Percentiles rank a stretch among this genome's conserved stretches.
Evolutionary conservation across 768 basidiomycete species (phyloP).

Genomic region (Pisolithus microcarpus): DNA sequence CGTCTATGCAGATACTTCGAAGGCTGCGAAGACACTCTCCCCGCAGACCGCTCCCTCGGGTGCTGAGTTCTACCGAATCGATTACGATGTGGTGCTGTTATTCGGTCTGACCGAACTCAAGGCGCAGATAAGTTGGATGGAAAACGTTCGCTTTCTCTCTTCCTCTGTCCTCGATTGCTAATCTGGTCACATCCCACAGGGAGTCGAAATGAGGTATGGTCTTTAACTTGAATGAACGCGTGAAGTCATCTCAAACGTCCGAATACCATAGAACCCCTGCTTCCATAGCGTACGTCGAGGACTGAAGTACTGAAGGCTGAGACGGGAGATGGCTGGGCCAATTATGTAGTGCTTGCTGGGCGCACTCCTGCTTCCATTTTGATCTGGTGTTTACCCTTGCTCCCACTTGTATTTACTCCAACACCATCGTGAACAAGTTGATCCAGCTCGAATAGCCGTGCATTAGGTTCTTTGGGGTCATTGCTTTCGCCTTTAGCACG

Average conservation of each 20-base stretch:
- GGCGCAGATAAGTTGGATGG: conserved; percentile 38
- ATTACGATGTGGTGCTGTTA: conserved; percentile 30
- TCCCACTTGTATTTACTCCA: too few relatives aligned
- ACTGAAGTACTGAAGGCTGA: background rate
- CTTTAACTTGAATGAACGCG: background rate
- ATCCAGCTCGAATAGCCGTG: conserved; percentile 52
- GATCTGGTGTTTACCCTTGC: too few relatives aligned
- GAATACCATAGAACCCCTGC: conserved; percentile 14
- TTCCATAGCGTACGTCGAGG: conserved; percentile 15
- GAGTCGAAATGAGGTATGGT: conserved; percentile 8
- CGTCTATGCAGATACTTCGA: conserved; percentile 8
- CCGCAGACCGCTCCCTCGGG: background rate
- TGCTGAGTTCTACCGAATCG: conserved; percentile 10
- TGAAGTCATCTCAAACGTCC: background rate
- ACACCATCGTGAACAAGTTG: conserved; percentile 56
- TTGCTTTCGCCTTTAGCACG: conserved; percentile 9
- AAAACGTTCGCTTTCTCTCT: conserved; percentile 20
- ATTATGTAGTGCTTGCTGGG: too few relatives aligned
- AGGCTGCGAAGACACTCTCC: conserved; percentile 2
- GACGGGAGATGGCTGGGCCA: too few relatives aligned
- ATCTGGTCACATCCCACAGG: conserved; percentile 1
- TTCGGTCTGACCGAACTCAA: conserved; percentile 40
- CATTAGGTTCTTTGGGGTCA: conserved; percentile 38
- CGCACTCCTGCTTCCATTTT: too few relatives aligned
- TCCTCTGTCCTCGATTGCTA: background rate